Conservation (phyloP, 192 early-diverging fungal species). For the Geosiphon pyriformis region DNA sequence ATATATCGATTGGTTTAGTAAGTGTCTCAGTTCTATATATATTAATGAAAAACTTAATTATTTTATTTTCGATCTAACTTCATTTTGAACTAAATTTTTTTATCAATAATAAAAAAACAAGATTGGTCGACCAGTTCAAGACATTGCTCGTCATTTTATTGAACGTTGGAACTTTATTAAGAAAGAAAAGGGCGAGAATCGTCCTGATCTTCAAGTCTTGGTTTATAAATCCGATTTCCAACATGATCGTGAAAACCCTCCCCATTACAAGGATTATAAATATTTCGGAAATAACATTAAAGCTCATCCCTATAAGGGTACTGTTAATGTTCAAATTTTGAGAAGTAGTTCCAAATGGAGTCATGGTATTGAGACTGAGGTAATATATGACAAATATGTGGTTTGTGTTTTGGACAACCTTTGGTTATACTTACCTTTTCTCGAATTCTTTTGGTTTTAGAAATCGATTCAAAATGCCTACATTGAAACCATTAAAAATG, state of each 20-base stretch:
- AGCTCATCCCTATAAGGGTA: conserved; percentile 53
- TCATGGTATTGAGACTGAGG: conserved; percentile 56
- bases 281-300: conserved; percentile 53
- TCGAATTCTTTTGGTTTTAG: conserved; percentile 28
- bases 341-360: conserved; percentile 70
- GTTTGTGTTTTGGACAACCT: no score
- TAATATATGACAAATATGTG: conserved; percentile 8
- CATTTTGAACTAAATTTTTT: neutral
- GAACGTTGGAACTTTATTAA: conserved; percentile 92
- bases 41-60: no score
- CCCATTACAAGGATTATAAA: neutral
- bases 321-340: conserved; percentile 64
- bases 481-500: conserved; percentile 60
- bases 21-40: conserved; percentile 9
- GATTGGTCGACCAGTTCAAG: conserved; percentile 73
- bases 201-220: conserved; percentile 56
- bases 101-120: conserved; percentile 8
- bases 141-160: conserved; percentile 83
- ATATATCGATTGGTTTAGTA: conserved; percentile 70
- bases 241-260: conserved; percentile 3
- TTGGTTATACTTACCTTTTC: neutral
- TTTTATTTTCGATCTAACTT: neutral
- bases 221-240: conserved; percentile 64
- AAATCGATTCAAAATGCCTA: conserved; percentile 82
- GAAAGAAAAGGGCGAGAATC: conserved; percentile 56